phyloP scores from a whole-genome alignment of 371 early-diverging fungal species.

The Batkoa obscura region DNA sequence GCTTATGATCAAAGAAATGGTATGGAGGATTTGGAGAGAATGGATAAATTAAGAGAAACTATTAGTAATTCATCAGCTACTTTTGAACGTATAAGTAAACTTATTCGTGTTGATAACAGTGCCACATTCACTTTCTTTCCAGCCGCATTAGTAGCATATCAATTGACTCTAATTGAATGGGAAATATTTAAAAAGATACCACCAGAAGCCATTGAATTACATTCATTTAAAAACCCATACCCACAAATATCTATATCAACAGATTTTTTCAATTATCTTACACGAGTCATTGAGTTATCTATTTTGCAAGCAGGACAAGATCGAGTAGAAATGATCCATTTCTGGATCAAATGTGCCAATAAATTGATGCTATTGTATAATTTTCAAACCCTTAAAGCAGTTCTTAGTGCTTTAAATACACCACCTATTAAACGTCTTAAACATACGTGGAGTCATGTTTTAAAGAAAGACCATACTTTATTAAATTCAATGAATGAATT shows the following conservation, averaged over 20 bases:
- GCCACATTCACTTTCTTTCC: constrained; percentile 38
- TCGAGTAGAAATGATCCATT: constrained; percentile 39
- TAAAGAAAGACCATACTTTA: constrained; percentile 35
- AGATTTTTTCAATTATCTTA: constrained; percentile 67
- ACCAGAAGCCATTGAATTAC: constrained; percentile 33
- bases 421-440: constrained; percentile 57
- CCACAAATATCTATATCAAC: constrained; percentile 45
- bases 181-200: constrained; percentile 46
- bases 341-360: constrained; percentile 58
- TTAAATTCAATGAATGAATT: constrained; percentile 35
- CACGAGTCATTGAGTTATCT: constrained; percentile 50
- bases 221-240: constrained; percentile 44
- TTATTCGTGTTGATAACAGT: constrained; percentile 8
- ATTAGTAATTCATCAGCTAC: background rate
- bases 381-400: constrained; percentile 54
- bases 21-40: background rate
- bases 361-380: constrained; percentile 41
- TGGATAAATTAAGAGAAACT: background rate
- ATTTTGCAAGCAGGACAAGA: constrained; percentile 37
- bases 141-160: constrained; percentile 45
- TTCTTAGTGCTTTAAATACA: constrained; percentile 45
- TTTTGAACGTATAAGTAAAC: constrained; percentile 3
- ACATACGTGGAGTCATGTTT: constrained; percentile 53
- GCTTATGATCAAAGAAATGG: background rate
- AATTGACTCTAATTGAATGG: constrained; percentile 50